These are phyloP conservation scores for Pestalotiopsis sp. DNA, from an alignment of 2,329 filamentous ascomycete genomes.

Conservation along the genomic window DNA sequence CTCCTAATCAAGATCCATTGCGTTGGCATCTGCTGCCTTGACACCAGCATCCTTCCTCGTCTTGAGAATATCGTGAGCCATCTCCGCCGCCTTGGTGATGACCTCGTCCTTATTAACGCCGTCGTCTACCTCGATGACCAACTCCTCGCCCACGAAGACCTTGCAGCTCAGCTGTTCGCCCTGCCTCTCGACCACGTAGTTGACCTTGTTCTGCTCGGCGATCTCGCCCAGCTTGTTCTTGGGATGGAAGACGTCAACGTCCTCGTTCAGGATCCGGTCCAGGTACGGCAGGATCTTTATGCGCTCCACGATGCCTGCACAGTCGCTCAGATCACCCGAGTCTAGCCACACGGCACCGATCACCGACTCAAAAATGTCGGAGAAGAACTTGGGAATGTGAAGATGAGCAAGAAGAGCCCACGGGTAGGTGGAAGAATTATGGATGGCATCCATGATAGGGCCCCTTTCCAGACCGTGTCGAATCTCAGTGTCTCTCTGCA, in stretches of 20 bases:
- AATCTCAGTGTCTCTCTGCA: slow-evolving; percentile 45
- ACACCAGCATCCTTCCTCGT: neutral
- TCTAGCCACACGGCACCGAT: slow-evolving; percentile 87
- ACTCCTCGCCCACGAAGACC: slow-evolving; percentile 50
- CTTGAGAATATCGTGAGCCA: slow-evolving; percentile 33
- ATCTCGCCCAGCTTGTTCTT: slow-evolving; percentile 71
- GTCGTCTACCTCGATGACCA: slow-evolving; percentile 47
- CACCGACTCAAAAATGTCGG: slow-evolving; percentile 80
- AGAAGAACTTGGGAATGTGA: slow-evolving; percentile 75
- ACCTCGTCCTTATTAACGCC: slow-evolving; percentile 55
- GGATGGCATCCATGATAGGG: slow-evolving; percentile 53
- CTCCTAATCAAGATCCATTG: neutral
- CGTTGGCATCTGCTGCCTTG: neutral
- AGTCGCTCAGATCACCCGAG: slow-evolving; percentile 63
- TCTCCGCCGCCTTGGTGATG: slow-evolving; percentile 57
- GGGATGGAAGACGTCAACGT: slow-evolving; percentile 62
- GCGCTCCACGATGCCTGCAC: slow-evolving; percentile 60
- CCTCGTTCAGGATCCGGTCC: slow-evolving; percentile 59
- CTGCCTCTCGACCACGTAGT: slow-evolving; percentile 48
- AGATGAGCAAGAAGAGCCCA: slow-evolving; percentile 74
- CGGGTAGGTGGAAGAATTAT: slow-evolving; percentile 62
- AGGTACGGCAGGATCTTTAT: slow-evolving; percentile 70
- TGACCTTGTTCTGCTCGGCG: slow-evolving; percentile 50
- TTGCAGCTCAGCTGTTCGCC: slow-evolving; percentile 42
- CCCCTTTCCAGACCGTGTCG: slow-evolving; percentile 52